These are phyloP conservation scores for Stevia rebaudiana DNA, from an alignment of 140 eudicot genomes.

Conservation along the genomic window DNA sequence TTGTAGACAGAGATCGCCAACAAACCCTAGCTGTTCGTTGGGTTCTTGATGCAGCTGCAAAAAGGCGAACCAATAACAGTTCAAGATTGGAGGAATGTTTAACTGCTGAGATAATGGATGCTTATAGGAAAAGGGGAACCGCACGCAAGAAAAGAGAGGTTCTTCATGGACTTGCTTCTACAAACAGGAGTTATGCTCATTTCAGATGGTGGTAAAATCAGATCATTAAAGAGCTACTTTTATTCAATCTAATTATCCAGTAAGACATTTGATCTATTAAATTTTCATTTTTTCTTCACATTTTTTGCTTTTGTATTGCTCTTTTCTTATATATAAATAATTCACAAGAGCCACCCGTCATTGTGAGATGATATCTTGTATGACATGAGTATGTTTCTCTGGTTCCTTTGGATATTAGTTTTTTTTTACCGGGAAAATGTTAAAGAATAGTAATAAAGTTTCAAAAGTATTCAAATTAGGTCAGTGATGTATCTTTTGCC, in stretches of 20 bases:
- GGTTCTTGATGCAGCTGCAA: slow-evolving; percentile 35
- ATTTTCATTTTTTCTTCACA: neutral
- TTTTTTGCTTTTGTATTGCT: neutral
- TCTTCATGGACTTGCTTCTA: slow-evolving; percentile 37
- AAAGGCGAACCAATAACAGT: slow-evolving; percentile 26
- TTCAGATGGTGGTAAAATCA: slow-evolving; percentile 34
- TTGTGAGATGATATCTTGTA: neutral
- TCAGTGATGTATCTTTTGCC: no score
- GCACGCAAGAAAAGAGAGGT: slow-evolving; percentile 42
- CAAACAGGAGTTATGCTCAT: slow-evolving; percentile 36
- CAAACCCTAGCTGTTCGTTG: slow-evolving; percentile 41
- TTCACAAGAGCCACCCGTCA: neutral
- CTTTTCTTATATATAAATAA: neutral
- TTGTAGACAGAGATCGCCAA: slow-evolving; percentile 38
- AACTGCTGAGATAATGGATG: slow-evolving; percentile 42
- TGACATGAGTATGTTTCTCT: neutral
- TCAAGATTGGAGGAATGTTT: slow-evolving; percentile 35
- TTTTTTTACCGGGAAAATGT: no score
- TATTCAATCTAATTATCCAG: slow-evolving; percentile 14
- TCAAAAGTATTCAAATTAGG: no score
- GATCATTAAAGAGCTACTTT: neutral
- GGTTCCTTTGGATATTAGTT: no score
- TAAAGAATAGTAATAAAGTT: no score
- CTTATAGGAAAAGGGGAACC: slow-evolving; percentile 36
- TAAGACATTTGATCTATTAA: slow-evolving; percentile 16